Evolutionary conservation across 2,329 filamentous ascomycete genomes (phyloP), one percentile per base, ranked within the genome.

Genomic region (Phyllosticta paracitricarpa): DNA sequence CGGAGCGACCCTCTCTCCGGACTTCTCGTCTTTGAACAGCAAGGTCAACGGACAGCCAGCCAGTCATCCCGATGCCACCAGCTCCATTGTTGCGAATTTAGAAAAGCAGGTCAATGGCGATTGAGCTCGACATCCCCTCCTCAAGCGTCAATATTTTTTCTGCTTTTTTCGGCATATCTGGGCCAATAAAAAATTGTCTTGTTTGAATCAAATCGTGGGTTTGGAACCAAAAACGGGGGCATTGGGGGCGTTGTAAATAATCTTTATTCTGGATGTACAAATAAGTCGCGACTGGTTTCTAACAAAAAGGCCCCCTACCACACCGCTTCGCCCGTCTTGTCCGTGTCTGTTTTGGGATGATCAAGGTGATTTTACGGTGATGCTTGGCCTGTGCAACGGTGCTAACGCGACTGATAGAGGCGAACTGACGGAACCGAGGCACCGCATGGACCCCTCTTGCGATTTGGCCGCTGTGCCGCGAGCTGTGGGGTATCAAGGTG

Each of bases 11-110:
- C 64, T 67, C 24, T 53, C 66, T 17, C 57, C 63, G 10, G 63
- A 64, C 8, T 62, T 75, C 58, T 69, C 67, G 63, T 63, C 68
- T 19, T 30, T 64, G 56, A 67, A n/a, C 40, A 17, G 40, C 40
- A 48, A 48, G 67, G 53, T 35, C n/a, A 17, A 28, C 58, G 40
- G 19, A 54, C 4, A 53, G 33, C 48, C 28, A 8, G 28, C 28
- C 9, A 30, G 28, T 8, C 6, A 30, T 48, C 24, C 55, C 10
- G 51, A 54, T 30, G 55, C 48, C 33, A 7, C 33, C 14, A 57
- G 33, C 54, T 51, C 51, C 24, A 35, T 63, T 12, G 59, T 62
- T 33, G 59, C 55, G 33, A 57, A 63, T 58, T 51, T 63, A 30
- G 62, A 63, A 33, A 58, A 52, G 22, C 48, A 61, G 22, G 59